Evolutionary conservation across 192 early-diverging fungal genomes (phyloP).

Genomic region (Coemansia javaensis): DNA sequence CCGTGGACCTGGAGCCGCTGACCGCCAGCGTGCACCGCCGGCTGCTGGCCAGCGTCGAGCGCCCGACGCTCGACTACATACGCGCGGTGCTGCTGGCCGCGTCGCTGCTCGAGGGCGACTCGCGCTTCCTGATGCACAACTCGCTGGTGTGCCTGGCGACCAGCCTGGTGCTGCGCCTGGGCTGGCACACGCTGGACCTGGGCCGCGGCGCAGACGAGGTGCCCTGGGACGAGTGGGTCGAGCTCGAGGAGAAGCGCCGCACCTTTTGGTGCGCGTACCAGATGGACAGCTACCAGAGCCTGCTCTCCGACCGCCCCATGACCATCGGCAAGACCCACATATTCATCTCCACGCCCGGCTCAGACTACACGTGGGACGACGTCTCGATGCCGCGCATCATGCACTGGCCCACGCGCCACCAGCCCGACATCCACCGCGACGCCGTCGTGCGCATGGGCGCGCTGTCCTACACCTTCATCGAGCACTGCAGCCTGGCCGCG

Average conservation of each 20-base stretch:
- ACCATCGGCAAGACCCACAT: slow-evolving; percentile 34
- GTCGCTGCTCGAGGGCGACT: slow-evolving; percentile 28
- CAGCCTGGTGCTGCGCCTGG: slow-evolving; percentile 39
- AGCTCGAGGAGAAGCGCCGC: slow-evolving; percentile 34
- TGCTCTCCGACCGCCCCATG: slow-evolving; percentile 40
- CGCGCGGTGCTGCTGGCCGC: slow-evolving; percentile 40
- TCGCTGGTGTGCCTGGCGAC: slow-evolving; percentile 42
- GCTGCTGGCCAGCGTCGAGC: slow-evolving; percentile 34
- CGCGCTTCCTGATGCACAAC: slow-evolving; percentile 39
- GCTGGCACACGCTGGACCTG: slow-evolving; percentile 47
- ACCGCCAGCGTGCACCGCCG: slow-evolving; percentile 22
- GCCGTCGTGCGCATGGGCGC: slow-evolving; percentile 20
- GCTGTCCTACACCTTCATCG: slow-evolving; percentile 38
- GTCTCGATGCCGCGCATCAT: slow-evolving; percentile 34
- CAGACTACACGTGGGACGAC: slow-evolving; percentile 43
- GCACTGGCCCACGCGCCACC: slow-evolving; percentile 37
- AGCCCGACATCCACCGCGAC: slow-evolving; percentile 6
- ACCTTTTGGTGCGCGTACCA: slow-evolving; percentile 51
- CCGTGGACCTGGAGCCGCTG: slow-evolving; percentile 27
- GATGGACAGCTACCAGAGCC: slow-evolving; percentile 44
- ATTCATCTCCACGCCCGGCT: slow-evolving; percentile 29
- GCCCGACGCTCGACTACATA: slow-evolving; percentile 39
- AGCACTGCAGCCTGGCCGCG: slow-evolving; percentile 27
- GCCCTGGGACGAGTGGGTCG: slow-evolving; percentile 36
- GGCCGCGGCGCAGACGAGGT: slow-evolving; percentile 7